Percentiles rank a stretch among this genome's conserved stretches.
These are phyloP conservation scores for Cardamine chenopodiifolia DNA, from an alignment of 345 rosid genomes.

Conservation along the genomic window DNA sequence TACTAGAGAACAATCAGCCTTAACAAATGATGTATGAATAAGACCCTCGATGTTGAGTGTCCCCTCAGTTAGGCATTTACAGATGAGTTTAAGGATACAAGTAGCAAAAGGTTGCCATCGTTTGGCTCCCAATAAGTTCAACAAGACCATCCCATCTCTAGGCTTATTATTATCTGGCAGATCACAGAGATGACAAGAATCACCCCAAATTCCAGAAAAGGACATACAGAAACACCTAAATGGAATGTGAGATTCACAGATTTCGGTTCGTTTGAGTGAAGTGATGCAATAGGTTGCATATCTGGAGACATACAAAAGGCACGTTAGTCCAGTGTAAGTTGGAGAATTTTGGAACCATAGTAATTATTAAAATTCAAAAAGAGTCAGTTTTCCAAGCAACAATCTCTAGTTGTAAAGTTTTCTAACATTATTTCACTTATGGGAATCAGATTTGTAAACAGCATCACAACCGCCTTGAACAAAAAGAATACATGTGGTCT, in stretches of 20 bases:
- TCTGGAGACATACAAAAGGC: conserved; percentile 53
- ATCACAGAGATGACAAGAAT: conserved; percentile 61
- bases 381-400: conserved; percentile 5
- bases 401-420: conserved; percentile 3
- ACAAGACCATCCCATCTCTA: conserved; percentile 64
- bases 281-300: conserved; percentile 57
- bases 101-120: conserved; percentile 86
- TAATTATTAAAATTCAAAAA: not conserved
- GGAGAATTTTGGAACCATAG: conserved; percentile 10
- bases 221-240: conserved; percentile 66
- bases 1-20: conserved; percentile 71
- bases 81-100: conserved; percentile 77
- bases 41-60: conserved; percentile 87
- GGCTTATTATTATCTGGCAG: conserved; percentile 68
- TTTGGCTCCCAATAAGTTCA: conserved; percentile 57
- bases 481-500: not conserved
- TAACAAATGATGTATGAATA: conserved; percentile 60
- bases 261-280: conserved; percentile 42
- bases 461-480: conserved; percentile 17
- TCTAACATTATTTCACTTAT: not conserved
- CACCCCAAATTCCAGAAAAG: conserved; percentile 55
- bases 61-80: conserved; percentile 88
- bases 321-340: conserved; percentile 27
- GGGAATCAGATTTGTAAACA: conserved; percentile 4
- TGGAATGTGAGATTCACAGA: conserved; percentile 47